Evolutionary conservation across 768 basidiomycete genomes (phyloP).

Genomic region (Serendipita sp.): DNA sequence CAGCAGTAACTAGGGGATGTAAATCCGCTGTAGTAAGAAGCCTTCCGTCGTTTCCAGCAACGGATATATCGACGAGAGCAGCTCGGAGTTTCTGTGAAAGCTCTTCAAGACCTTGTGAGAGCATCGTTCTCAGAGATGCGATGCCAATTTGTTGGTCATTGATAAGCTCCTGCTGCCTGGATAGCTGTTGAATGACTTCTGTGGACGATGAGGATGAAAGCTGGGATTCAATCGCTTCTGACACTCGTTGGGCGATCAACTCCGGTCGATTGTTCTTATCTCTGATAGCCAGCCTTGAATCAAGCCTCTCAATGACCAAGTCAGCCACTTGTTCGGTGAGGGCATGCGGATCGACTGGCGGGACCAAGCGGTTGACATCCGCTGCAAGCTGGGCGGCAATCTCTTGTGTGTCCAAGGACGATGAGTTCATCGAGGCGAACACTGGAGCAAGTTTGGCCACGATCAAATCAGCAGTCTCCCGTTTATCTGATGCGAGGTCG

Average conservation of each 20-base stretch:
- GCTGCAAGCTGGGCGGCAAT: constrained; percentile 44
- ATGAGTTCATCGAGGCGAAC: constrained; percentile 17
- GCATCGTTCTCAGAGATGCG: no score
- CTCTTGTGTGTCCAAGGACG: constrained; percentile 38
- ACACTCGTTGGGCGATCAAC: constrained; percentile 4
- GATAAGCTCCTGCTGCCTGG: no score
- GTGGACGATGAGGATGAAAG: background rate
- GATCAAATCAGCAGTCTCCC: constrained; percentile 72
- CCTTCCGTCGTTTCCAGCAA: background rate
- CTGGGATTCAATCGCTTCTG: background rate
- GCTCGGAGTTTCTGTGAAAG: background rate
- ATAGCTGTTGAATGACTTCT: background rate
- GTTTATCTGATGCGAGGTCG: constrained; percentile 75
- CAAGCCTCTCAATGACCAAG: constrained; percentile 71
- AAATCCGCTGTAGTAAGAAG: background rate
- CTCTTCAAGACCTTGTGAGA: background rate
- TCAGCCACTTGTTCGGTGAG: constrained; percentile 84
- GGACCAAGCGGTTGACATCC: constrained; percentile 57
- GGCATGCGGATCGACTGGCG: constrained; percentile 67
- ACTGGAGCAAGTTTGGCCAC: constrained; percentile 56
- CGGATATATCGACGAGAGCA: background rate
- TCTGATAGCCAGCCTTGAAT: constrained; percentile 62
- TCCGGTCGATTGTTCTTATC: constrained; percentile 30
- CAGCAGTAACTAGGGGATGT: background rate
- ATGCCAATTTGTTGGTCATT: background rate